Evolutionary conservation across 192 early-diverging fungal genomes (phyloP).

Genomic region (Umbelopsis sp.): DNA sequence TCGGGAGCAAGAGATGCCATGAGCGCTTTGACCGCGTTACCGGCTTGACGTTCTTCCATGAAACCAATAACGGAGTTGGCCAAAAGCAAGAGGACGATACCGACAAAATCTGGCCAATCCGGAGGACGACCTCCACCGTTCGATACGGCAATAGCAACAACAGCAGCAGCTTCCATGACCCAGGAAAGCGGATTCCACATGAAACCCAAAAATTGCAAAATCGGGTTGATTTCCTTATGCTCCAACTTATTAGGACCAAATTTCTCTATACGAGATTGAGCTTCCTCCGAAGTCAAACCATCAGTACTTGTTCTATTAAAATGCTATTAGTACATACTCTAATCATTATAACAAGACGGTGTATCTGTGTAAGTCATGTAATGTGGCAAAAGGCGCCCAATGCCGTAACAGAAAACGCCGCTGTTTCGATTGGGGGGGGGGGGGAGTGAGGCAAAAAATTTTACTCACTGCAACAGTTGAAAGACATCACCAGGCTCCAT

Average conservation of each 20-base stretch:
- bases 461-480: slow-evolving; percentile 60
- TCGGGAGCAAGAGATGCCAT: slow-evolving; percentile 86
- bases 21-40: slow-evolving; percentile 87
- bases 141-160: slow-evolving; percentile 75
- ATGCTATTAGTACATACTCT: background rate
- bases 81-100: slow-evolving; percentile 79
- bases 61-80: slow-evolving; percentile 88
- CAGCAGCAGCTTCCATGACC: slow-evolving; percentile 83
- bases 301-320: slow-evolving; percentile 34
- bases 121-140: slow-evolving; percentile 68
- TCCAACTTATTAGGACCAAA: slow-evolving; percentile 70
- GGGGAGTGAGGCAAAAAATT: background rate
- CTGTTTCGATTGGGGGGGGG: background rate
- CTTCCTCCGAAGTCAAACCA: slow-evolving; percentile 80
- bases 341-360: background rate
- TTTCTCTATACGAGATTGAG: slow-evolving; percentile 61
- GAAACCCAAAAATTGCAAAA: slow-evolving; percentile 84
- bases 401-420: background rate
- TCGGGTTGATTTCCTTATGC: slow-evolving; percentile 76
- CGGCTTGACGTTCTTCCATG: slow-evolving; percentile 86
- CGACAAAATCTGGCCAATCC: slow-evolving; percentile 84
- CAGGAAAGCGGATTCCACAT: slow-evolving; percentile 80
- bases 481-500: slow-evolving; percentile 76
- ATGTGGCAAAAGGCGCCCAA: background rate
- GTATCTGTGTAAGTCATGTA: background rate